Percentiles rank a stretch among this genome's conserved stretches.
These are phyloP conservation scores for Carex cristatella DNA, from an alignment of 176 grass and related monocot genomes.

Conservation along the genomic window DNA sequence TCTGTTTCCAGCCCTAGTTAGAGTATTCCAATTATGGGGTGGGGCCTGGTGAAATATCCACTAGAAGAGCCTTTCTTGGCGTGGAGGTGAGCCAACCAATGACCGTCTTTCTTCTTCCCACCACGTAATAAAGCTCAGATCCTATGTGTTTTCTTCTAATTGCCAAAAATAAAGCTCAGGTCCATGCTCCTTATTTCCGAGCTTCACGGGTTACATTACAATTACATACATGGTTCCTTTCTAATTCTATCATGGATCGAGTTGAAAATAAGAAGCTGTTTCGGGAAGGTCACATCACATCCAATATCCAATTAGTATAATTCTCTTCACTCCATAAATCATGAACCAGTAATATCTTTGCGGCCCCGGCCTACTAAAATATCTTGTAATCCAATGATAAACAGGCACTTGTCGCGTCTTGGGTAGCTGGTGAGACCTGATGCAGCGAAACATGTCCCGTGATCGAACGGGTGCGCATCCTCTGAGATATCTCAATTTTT, in stretches of 20 bases:
- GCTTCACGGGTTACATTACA: background rate
- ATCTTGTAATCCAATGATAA: background rate
- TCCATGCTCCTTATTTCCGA: background rate
- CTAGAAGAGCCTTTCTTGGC: conserved; percentile 1
- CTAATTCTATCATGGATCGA: background rate
- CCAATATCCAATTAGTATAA: background rate
- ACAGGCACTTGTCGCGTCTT: background rate
- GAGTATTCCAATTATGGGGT: background rate
- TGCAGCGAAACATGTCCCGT: background rate
- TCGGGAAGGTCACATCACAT: background rate
- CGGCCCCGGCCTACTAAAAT: conserved; percentile 5
- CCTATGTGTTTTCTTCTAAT: background rate
- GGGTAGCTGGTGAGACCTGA: background rate
- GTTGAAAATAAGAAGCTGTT: background rate
- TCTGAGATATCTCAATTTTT: too few species aligned
- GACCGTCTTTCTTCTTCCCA: conserved; percentile 2
- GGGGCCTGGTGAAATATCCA: background rate
- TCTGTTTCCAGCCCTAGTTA: too few species aligned
- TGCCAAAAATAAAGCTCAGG: background rate
- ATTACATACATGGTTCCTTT: background rate
- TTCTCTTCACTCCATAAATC: background rate
- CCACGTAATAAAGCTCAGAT: conserved; percentile 2
- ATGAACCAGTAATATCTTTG: background rate
- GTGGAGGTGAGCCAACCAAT: conserved; percentile 8
- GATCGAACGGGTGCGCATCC: background rate